phyloP scores from a whole-genome alignment of 176 grass and related monocot genomes.

The Avena atlantica region DNA sequence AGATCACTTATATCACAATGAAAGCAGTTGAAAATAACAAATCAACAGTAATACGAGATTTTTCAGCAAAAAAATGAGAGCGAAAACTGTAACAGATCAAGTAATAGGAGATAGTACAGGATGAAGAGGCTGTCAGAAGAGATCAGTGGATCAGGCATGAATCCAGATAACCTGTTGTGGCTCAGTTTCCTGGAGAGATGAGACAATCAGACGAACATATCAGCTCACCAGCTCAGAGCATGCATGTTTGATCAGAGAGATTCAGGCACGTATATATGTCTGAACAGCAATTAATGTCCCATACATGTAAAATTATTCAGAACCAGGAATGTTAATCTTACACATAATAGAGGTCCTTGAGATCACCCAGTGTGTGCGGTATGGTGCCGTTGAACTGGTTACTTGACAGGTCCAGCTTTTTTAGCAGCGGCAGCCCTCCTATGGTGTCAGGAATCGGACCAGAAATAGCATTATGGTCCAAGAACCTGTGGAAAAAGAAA shows the following conservation, averaged over 20 bases:
- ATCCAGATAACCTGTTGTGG: no score
- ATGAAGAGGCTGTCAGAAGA: constrained; percentile 43
- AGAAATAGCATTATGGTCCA: constrained; percentile 58
- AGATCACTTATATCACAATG: constrained; percentile 15
- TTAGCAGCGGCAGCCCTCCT: no score
- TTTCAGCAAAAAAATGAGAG: neutral
- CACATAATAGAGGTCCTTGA: neutral
- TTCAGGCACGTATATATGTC: no score
- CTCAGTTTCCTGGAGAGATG: no score
- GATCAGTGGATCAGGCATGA: constrained; percentile 58
- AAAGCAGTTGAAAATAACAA: constrained; percentile 13
- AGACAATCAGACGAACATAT: no score
- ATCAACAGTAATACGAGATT: neutral
- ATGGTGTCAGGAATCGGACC: no score
- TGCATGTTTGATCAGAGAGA: neutral
- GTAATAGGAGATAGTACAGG: constrained; percentile 51
- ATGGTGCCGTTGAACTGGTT: no score
- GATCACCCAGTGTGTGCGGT: constrained; percentile 31
- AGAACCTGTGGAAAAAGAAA: constrained; percentile 52
- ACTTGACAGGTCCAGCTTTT: no score
- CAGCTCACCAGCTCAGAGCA: no score
- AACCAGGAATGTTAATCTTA: no score
- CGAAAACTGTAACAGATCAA: neutral
- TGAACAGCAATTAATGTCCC: no score
- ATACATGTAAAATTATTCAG: no score